These are phyloP conservation scores for Bipolaris bicolor DNA, from an alignment of 2,329 filamentous ascomycete genomes.

Conservation along the genomic window DNA sequence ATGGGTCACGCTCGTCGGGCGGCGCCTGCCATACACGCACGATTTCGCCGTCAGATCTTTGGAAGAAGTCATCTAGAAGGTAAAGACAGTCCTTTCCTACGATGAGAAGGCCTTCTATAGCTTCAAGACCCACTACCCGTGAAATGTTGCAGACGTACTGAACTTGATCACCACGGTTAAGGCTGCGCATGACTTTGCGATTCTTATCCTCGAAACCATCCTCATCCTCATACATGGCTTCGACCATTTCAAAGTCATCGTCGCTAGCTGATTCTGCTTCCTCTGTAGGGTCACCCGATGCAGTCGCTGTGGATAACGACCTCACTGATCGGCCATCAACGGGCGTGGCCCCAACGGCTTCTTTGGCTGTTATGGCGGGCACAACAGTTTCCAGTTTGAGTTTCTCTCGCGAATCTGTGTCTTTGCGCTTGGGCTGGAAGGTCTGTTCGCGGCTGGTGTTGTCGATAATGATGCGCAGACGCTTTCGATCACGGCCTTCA, in stretches of 20 bases:
- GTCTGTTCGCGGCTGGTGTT: slow-evolving; percentile 68
- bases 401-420: slow-evolving; percentile 59
- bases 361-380: slow-evolving; percentile 36
- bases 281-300: slow-evolving; percentile 45
- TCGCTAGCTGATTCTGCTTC: slow-evolving; percentile 62
- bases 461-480: slow-evolving; percentile 84
- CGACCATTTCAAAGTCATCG: slow-evolving; percentile 94
- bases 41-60: slow-evolving; percentile 92
- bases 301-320: slow-evolving; percentile 27
- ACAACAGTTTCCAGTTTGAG: slow-evolving; percentile 56
- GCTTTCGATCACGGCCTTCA: slow-evolving; percentile 94
- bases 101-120: slow-evolving; percentile 90
- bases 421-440: slow-evolving; percentile 83
- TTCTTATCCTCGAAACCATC: slow-evolving; percentile 97
- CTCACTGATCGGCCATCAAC: slow-evolving; percentile 26
- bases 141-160: slow-evolving; percentile 96
- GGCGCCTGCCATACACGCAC: slow-evolving; percentile 96
- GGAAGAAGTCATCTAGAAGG: slow-evolving; percentile 95
- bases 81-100: slow-evolving; percentile 91
- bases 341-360: slow-evolving; percentile 40
- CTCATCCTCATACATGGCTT: slow-evolving; percentile 84
- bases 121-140: slow-evolving; percentile 89
- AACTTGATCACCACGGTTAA: slow-evolving; percentile 89
- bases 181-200: slow-evolving; percentile 91
- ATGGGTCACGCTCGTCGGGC: slow-evolving; percentile 88